Evolutionary conservation across 805 yeast species (phyloP), one percentile per base, ranked within the genome.

Genomic region (Tetrapisispora fleetii): DNA sequence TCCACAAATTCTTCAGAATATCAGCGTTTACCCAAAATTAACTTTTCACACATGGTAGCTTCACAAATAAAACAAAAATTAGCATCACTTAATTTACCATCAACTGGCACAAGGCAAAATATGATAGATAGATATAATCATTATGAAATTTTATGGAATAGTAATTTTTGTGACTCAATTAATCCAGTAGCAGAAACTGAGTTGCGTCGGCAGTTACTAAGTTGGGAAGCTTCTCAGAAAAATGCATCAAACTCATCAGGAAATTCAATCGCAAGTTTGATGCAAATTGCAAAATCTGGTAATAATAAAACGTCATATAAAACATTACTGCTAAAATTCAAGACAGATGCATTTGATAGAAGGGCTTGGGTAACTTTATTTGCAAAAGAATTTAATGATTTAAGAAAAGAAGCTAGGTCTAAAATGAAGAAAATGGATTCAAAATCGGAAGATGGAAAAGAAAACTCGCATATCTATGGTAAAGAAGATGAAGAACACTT

Each of bases 81-180:
- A 16, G 46, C 70, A 1, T 71, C 75, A 8, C 60, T 78, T 21
- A 77, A 78, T 14, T 63, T 90, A 7, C 76, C 89, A 0, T 71
- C 79, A 0, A 63, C 61, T 10, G 98, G 97, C 0, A 65, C 82
- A 1, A 71, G 86, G 51, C 67, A 66, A 16, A 81, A 78, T 53
- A 58, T 89, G 55, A 90, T 85, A 51, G 66, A 75, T 18, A 67
- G 98, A 38, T 85, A 85, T 59, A 81, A 79, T 52, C 91, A 89
- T 54, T 90, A 80, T 68, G 79, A 83, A 48, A 78, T 81, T 32
- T 59, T 88, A 11, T 84, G 82, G 80, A 90, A 90, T 59, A 81
- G 95, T 13, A 88, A 88, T 58, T 74, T 61, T 43, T 54, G 81
- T 40, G 96, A 88, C 59, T 76, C 89, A 6, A 68, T 76, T 35